Conservation (phyloP, 116 monocot genomes). For the Papilionanthe hybrid region DNA sequence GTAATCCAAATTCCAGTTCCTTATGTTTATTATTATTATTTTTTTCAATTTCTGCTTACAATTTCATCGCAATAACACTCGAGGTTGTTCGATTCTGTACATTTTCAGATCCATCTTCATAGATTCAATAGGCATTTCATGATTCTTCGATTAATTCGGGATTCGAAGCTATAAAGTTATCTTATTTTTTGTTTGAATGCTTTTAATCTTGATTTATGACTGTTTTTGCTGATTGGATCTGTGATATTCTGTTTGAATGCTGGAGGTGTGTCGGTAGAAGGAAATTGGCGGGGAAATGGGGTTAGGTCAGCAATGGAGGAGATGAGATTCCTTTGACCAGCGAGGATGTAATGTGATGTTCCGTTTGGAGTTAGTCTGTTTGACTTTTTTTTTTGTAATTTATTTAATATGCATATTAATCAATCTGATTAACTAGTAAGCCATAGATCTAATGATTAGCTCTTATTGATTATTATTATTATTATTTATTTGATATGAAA, state of each 20-base stretch:
- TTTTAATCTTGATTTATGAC: neutral
- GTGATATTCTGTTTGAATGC: neutral
- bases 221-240: conserved; percentile 8
- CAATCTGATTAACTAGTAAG: neutral
- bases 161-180: neutral
- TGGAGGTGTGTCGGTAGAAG: neutral
- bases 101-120: neutral
- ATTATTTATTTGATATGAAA: neutral
- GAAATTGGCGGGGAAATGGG: neutral
- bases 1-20: neutral
- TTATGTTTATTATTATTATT: neutral
- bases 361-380: neutral
- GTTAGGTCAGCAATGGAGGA: neutral
- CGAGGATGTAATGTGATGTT: neutral
- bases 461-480: no score
- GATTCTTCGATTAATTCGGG: neutral
- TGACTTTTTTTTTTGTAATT: neutral
- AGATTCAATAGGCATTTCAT: neutral
- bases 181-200: neutral
- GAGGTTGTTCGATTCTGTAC: neutral
- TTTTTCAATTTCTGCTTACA: neutral
- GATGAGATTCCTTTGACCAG: neutral
- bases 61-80: neutral
- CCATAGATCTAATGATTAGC: neutral
- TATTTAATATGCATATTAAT: neutral